Conservation (phyloP, 2,329 filamentous ascomycete species). For the Curvularia lunata region DNA sequence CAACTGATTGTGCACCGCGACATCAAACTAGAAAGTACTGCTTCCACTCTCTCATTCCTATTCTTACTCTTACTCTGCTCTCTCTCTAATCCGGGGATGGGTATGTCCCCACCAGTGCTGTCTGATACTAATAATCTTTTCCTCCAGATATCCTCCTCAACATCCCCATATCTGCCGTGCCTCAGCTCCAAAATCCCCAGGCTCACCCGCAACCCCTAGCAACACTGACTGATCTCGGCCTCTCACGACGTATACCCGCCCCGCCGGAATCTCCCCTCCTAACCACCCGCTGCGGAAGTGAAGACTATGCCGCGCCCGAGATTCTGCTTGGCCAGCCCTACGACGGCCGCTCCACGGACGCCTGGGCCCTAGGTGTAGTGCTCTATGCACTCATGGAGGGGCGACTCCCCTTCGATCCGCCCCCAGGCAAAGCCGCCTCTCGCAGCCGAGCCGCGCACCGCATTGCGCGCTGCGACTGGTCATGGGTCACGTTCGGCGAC, state of each 20-base stretch:
- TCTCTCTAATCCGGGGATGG: conserved; percentile 10
- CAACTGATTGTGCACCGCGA: conserved; percentile 92
- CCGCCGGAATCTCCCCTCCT: conserved; percentile 80
- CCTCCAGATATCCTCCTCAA: conserved; percentile 86
- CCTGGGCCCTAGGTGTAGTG: conserved; percentile 92
- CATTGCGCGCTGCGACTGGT: conserved; percentile 96
- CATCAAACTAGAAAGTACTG: conserved; percentile 95
- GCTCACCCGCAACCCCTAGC: conserved; percentile 82
- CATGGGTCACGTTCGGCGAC: conserved; percentile 85
- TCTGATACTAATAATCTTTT: conserved; percentile 35
- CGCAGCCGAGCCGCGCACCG: conserved; percentile 82
- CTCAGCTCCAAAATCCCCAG: conserved; percentile 70
- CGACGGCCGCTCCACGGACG: conserved; percentile 88
- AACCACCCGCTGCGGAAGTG: conserved; percentile 92
- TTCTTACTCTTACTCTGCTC: conserved; percentile 18
- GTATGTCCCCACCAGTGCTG: conserved; percentile 32
- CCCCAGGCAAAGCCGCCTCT: conserved; percentile 78
- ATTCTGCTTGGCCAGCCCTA: conserved; percentile 95
- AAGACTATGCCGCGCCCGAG: conserved; percentile 96
- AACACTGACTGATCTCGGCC: conserved; percentile 88
- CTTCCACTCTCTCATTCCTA: conserved; percentile 22
- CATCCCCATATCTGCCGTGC: conserved; percentile 70
- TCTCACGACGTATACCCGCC: conserved; percentile 79
- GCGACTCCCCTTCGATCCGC: conserved; percentile 90
- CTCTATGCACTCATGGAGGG: conserved; percentile 93